Base-by-base conservation (phyloP, 2,329 filamentous ascomycete genomes). In the Pseudogymnoascus sp. region DNA sequence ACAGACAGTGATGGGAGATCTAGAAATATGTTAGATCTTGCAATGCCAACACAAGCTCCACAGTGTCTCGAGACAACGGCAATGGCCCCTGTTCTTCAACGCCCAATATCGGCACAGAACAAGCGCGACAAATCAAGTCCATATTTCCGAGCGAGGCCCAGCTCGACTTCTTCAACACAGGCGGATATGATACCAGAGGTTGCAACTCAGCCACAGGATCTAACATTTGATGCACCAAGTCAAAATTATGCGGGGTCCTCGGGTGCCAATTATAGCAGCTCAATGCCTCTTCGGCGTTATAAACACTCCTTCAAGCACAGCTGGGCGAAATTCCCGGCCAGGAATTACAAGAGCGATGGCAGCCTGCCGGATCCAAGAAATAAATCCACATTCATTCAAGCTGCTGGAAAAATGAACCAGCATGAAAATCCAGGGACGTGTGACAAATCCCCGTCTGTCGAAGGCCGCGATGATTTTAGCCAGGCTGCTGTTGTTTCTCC, bases 61-160 rank as follows among this genome's bases (percentile, higher is more conserved):
- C 49, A 35, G 19, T 5, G 6, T 6, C 29, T 35, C 29, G n/a
- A 33, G 49, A 8, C 16, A 35, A 7, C 29, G 14, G n/a, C 26
- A 19, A 14, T 33, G 19, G 6, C 49, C n/a, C 49, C 49, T 55
- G 8, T 55, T 21, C 29, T 55, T 14, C 49, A 55, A 55, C 49
- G 49, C 16, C 33, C 49, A 12, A 21, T 55, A 33, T 55, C 49
- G 21, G 49, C 49, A 55, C 49, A 55, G 29, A 55, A 55, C 29
- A 55, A 55, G 29, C 49, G 49, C 29, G 49, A 55, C 49, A 55
- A 55, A 29, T 55, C 49, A 33, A 55, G 49, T 33, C 49, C 49
- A 16, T 55, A 33, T 55, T 55, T 55, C 49, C 49, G 49, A 33
- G 29, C 29, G 16, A 55, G 49, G 49, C 49, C 29, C 11, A 35